These are phyloP conservation scores for Prunus fruticosa DNA, from an alignment of 306 rosid genomes.

Conservation along the genomic window DNA sequence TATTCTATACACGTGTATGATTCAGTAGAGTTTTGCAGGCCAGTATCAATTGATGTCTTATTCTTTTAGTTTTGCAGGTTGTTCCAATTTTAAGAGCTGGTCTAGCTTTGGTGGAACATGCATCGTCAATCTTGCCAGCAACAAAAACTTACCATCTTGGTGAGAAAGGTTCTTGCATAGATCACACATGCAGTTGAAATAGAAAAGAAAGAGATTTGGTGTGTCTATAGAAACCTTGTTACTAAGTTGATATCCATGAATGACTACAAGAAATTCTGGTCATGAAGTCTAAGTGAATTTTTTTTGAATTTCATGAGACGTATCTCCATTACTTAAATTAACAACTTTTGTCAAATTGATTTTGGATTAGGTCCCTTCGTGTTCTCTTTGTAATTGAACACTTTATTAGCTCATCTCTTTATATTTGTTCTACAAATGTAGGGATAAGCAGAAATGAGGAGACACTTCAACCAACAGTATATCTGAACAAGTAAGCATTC, in stretches of 20 bases:
- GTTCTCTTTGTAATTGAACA: neutral
- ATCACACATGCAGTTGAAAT: conserved; percentile 10
- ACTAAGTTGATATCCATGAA: neutral
- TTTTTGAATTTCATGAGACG: neutral
- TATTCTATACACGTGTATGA: neutral
- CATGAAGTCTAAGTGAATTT: neutral
- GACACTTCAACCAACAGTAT: conserved; percentile 80
- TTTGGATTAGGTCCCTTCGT: neutral
- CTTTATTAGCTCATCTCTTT: neutral
- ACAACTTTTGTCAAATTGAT: neutral
- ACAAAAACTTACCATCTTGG: conserved; percentile 85
- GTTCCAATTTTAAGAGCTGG: conserved; percentile 95
- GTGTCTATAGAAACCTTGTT: neutral
- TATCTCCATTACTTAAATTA: neutral
- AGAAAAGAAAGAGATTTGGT: neutral
- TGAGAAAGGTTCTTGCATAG: conserved; percentile 28
- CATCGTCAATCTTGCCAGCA: conserved; percentile 77
- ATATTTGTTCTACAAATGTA: conserved; percentile 31
- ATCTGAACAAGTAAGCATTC: conserved; percentile 79
- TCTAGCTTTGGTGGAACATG: conserved; percentile 82
- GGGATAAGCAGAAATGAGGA: conserved; percentile 82
- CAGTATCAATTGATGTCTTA: conserved; percentile 22
- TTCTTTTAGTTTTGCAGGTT: conserved; percentile 50
- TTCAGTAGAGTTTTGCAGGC: conserved; percentile 17
- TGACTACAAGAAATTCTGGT: neutral